Base-by-base conservation (phyloP, 2,329 filamentous ascomycete species). In the Ophiostoma perfectum region DNA sequence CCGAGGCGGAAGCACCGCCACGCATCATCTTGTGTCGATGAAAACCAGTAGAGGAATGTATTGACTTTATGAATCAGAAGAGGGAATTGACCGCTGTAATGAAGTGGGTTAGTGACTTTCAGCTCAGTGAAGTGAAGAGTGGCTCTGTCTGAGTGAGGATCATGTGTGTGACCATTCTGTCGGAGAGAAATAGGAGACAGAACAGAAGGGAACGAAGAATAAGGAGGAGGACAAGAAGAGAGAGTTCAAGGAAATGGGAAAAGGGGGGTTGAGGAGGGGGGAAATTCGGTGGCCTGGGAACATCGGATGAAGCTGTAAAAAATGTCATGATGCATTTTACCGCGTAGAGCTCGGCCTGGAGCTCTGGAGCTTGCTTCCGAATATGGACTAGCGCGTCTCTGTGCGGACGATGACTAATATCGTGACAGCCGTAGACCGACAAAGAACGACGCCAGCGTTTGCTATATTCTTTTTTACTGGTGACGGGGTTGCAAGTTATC, bases 311-410 rank as follows among this genome's bases (percentile, higher is more conserved):
- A 65, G 45, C 64, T 65, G 6, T 45, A 66, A 66, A 66, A 60
- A 58, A 66, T 55, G 65, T 66, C 65, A 45, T 66, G 65, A 66
- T 66, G 52, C 18, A 45, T 66, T 45, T 44, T 66, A 66, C 65
- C 39, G 65, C 65, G 65, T 66, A 66, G 36, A 66, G 52, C 38
- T 55, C 47, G 64, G 64, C 64, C 64, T 66, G 63, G 41, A 45
- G 42, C 9, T 64, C 41, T 27, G 27, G 27, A 27, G 27, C 27
- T 27, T 27, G 27, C 27, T 27, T 55, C 64, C 45, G 1, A 7
- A 41, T 44, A 1, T 0, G 47, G 64, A 18, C 64, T 66, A 66
- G 64, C 47, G 64, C 16, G 1, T 6, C 11, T 18, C 44, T 12
- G 49, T 18, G 16, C 9, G n/a, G 38, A 18, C 5, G 39, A 63